Evolutionary conservation across 495 filamentous ascomycete species (phyloP).

Genomic region (Talaromyces adpressus): DNA sequence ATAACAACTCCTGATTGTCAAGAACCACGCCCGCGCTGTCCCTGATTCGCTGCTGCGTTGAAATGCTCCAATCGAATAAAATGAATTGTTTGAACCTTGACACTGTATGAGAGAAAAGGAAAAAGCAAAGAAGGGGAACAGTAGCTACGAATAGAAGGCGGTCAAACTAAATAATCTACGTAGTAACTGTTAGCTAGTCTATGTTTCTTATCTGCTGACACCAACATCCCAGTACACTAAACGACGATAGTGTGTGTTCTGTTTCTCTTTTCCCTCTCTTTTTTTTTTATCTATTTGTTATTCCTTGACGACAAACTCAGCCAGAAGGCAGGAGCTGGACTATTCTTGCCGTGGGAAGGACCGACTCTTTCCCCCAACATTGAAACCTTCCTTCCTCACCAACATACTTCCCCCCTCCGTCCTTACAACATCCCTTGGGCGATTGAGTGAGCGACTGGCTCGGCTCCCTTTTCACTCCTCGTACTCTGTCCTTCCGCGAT

Average conservation of each 20-base stretch:
- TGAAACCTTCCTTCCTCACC: conserved; percentile 1
- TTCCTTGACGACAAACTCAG: not conserved
- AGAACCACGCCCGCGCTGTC: not conserved
- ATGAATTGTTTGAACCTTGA: not conserved
- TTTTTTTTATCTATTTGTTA: not conserved
- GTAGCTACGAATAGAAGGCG: not conserved
- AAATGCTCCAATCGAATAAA: not conserved
- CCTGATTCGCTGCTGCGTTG: not conserved
- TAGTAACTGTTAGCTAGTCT: not conserved
- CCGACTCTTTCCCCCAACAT: not conserved
- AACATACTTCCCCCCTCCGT: not conserved
- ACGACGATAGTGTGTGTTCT: not conserved
- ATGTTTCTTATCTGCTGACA: not conserved
- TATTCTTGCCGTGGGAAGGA: not conserved
- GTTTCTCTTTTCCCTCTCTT: not conserved
- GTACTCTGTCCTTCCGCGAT: not conserved
- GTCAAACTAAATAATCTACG: not conserved
- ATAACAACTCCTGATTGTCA: not conserved
- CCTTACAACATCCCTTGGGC: conserved; percentile 1
- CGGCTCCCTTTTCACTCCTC: not conserved
- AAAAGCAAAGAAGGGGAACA: not conserved
- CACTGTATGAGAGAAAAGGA: not conserved
- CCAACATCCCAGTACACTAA: not conserved
- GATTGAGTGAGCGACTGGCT: not conserved
- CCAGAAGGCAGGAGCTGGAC: not conserved